Conservation (phyloP, 495 filamentous ascomycete species). For the Lasiosphaeria ovina region DNA sequence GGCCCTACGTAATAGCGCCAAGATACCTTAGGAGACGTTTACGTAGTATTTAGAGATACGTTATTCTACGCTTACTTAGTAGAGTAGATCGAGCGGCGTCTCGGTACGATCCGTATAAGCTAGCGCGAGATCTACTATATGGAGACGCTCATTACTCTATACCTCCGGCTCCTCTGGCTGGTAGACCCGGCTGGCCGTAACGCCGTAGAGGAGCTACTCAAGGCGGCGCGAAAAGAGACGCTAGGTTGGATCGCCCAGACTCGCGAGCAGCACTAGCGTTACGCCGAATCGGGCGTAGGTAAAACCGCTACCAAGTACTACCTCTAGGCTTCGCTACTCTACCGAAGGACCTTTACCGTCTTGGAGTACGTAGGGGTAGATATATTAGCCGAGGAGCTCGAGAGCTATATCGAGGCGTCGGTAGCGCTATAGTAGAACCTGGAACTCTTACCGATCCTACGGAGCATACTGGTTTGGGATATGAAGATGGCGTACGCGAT, state of each 20-base stretch:
- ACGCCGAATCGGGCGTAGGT: not conserved
- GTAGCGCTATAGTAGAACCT: constrained; percentile 5
- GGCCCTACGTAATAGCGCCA: constrained; percentile 36
- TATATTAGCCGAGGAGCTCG: not conserved
- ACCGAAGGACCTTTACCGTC: constrained; percentile 10
- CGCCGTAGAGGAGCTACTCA: not conserved
- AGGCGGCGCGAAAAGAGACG: not conserved
- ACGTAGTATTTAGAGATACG: constrained; percentile 45
- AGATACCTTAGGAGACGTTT: constrained; percentile 34
- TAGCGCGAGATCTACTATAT: constrained; percentile 53
- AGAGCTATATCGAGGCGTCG: not conserved
- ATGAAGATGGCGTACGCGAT: constrained; percentile 6
- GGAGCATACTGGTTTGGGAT: constrained; percentile 6
- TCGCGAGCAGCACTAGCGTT: not conserved
- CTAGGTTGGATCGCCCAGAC: not conserved
- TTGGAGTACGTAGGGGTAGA: not conserved
- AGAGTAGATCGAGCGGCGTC: constrained; percentile 39
- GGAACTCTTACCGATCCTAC: constrained; percentile 2
- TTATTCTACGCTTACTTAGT: constrained; percentile 43
- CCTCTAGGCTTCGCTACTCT: constrained; percentile 11
- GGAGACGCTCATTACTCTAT: constrained; percentile 47
- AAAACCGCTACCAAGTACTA: not conserved
- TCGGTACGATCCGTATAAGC: constrained; percentile 42
- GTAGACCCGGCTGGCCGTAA: not conserved
- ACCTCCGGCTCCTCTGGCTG: not conserved